Evolutionary conservation across 2,329 filamentous ascomycete genomes (phyloP).

Genomic region (Pyrenophora tritici-repentis): DNA sequence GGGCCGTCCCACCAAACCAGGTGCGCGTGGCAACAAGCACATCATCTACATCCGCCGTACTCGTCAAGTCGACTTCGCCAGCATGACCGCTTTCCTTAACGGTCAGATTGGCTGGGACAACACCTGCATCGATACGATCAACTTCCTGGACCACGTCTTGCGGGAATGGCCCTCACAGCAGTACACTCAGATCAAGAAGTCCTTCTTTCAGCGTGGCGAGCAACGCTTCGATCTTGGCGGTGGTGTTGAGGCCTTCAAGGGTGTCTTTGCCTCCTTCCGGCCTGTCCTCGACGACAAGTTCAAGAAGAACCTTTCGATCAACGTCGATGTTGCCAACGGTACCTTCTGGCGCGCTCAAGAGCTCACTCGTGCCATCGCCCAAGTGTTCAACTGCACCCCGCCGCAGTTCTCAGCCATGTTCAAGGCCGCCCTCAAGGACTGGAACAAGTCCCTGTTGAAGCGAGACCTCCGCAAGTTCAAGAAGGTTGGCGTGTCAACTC

Average conservation of each 20-base stretch:
- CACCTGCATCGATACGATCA: conserved; percentile 77
- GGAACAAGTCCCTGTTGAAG: conserved; percentile 33
- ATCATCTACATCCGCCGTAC: conserved; percentile 67
- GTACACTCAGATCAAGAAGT: conserved; percentile 76
- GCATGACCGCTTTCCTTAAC: conserved; percentile 69
- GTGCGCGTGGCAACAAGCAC: conserved; percentile 55
- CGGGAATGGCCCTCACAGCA: conserved; percentile 74
- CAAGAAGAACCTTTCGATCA: conserved; percentile 73
- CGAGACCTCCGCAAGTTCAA: conserved; percentile 51
- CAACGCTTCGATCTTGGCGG: conserved; percentile 61
- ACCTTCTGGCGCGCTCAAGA: conserved; percentile 72
- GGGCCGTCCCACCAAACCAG: conserved; percentile 28
- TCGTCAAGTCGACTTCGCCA: conserved; percentile 69
- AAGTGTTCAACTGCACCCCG: conserved; percentile 35
- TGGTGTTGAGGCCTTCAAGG: conserved; percentile 80
- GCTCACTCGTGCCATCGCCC: conserved; percentile 43
- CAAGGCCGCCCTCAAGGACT: conserved; percentile 30
- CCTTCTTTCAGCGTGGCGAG: conserved; percentile 71
- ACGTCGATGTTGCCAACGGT: conserved; percentile 89
- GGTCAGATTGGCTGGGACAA: conserved; percentile 57
- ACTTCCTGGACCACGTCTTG: conserved; percentile 87
- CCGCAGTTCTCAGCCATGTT: conserved; percentile 22
- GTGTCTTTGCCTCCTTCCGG: conserved; percentile 84
- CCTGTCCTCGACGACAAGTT: conserved; percentile 62
- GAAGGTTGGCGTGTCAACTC: conserved; percentile 49